These are phyloP conservation scores for Sporothrix schenckii DNA, from an alignment of 2,329 filamentous ascomycete species.

Conservation along the genomic window DNA sequence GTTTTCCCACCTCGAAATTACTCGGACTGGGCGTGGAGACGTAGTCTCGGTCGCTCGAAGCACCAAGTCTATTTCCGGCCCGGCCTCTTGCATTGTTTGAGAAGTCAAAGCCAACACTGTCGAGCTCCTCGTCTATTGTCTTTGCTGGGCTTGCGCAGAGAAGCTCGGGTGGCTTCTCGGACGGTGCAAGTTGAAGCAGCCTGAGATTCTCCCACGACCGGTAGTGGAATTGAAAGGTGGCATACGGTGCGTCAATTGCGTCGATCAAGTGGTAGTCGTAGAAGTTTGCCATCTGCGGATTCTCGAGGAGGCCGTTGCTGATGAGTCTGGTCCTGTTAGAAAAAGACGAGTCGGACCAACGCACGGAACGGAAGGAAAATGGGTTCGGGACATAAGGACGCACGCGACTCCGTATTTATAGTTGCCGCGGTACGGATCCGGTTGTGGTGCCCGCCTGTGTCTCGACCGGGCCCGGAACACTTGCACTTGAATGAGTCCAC, in stretches of 20 bases:
- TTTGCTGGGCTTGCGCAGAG: background rate
- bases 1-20: background rate
- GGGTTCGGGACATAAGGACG: too few species aligned
- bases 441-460: conserved; percentile 47
- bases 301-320: conserved; percentile 57
- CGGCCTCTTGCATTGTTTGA: background rate
- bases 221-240: conserved; percentile 60
- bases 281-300: conserved; percentile 54
- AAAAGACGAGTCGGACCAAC: background rate
- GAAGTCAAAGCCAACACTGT: conserved; percentile 51
- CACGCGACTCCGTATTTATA: conserved; percentile 57
- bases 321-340: conserved; percentile 48
- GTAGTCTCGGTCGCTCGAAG: background rate
- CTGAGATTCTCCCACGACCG: conserved; percentile 55
- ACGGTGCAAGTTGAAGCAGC: conserved; percentile 53
- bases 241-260: conserved; percentile 54
- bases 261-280: conserved; percentile 59
- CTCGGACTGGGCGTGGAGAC: background rate
- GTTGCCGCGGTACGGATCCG: conserved; percentile 52
- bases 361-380: too few species aligned
- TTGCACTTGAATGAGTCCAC: conserved; percentile 58
- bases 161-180: conserved; percentile 30
- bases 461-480: conserved; percentile 57
- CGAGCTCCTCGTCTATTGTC: conserved; percentile 64
- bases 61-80: too few species aligned